These are phyloP conservation scores for Arthrobotrys entomopaga DNA, from an alignment of 2,329 filamentous ascomycete genomes.

Conservation along the genomic window DNA sequence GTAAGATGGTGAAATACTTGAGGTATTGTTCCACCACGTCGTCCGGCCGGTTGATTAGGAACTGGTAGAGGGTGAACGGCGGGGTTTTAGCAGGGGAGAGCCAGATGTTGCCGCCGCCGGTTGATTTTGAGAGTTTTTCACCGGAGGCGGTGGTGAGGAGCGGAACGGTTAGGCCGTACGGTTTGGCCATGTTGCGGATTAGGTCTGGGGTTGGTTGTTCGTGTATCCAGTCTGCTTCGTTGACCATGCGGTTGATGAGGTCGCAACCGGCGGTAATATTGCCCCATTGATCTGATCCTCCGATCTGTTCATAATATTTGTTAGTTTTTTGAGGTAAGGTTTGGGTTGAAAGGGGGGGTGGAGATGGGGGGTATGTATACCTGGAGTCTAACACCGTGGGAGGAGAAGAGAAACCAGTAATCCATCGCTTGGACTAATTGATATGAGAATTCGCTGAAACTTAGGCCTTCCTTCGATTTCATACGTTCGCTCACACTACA, in stretches of 20 bases:
- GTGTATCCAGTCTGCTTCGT: conserved; percentile 61
- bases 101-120: conserved; percentile 82
- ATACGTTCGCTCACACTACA: conserved; percentile 80
- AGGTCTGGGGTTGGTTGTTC: conserved; percentile 44
- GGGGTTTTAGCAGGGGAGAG: conserved; percentile 83
- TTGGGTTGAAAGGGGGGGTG: not conserved
- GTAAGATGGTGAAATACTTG: conserved; percentile 89
- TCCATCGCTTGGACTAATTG: conserved; percentile 95
- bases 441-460: conserved; percentile 91
- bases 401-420: conserved; percentile 86
- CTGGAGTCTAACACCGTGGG: conserved; percentile 66
- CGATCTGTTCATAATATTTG: conserved; percentile 72
- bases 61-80: conserved; percentile 74
- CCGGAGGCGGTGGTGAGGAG: conserved; percentile 86
- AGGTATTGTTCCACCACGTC: conserved; percentile 82
- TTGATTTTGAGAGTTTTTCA: conserved; percentile 92
- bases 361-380: conserved; percentile 31
- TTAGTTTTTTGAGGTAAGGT: not conserved
- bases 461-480: conserved; percentile 89
- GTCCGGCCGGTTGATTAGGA: conserved; percentile 85
- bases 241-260: conserved; percentile 74
- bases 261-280: conserved; percentile 94
- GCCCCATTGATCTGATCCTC: conserved; percentile 93
- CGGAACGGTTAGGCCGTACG: conserved; percentile 89
- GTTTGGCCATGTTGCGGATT: conserved; percentile 61